phyloP scores from a whole-genome alignment of 331 rosid species.

The Pyrus hybrid region DNA sequence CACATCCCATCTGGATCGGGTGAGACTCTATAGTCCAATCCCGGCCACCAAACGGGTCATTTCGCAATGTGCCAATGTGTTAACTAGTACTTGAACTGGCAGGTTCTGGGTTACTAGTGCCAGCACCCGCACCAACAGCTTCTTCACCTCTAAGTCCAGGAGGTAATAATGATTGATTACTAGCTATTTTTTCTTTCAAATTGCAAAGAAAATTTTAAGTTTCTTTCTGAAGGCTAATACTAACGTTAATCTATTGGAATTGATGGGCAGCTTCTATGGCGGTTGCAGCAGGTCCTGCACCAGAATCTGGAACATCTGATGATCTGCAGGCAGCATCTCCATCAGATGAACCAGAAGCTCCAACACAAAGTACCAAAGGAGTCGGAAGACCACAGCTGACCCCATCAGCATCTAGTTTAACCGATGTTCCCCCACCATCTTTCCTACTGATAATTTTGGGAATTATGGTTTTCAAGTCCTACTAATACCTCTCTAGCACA shows the following conservation, averaged over 20 bases:
- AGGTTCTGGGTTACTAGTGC: conserved; percentile 41
- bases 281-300: conserved; percentile 13
- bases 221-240: not conserved
- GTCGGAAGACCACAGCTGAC: conserved; percentile 28
- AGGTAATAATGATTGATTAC: conserved; percentile 28
- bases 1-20: not conserved
- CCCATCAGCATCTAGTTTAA: conserved; percentile 20
- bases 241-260: not conserved
- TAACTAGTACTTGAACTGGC: conserved; percentile 1
- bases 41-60: not conserved
- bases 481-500: not conserved
- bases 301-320: conserved; percentile 11
- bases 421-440: conserved; percentile 20
- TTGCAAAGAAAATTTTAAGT: not conserved
- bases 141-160: conserved; percentile 46
- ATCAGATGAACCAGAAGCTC: conserved; percentile 21
- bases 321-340: conserved; percentile 16
- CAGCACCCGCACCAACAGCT: conserved; percentile 24
- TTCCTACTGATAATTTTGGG: conserved; percentile 12
- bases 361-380: conserved; percentile 1
- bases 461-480: conserved; percentile 1
- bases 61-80: not conserved
- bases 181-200: not conserved
- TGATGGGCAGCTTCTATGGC: conserved; percentile 37
- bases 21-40: not conserved